Conservation (phyloP, 192 early-diverging fungal species). For the Coemansia asiatica region DNA sequence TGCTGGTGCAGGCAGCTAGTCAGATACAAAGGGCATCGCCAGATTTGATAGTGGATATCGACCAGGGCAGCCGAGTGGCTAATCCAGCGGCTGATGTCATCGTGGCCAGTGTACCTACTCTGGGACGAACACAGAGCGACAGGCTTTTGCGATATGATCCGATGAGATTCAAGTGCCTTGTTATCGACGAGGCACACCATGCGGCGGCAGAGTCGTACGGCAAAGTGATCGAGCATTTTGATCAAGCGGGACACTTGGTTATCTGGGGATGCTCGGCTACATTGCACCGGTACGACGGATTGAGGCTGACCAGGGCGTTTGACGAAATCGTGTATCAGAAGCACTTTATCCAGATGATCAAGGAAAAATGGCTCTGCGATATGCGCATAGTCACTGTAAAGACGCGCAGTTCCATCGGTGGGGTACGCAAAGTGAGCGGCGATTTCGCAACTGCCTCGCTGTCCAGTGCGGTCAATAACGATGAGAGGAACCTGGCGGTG, state of each 20-base stretch:
- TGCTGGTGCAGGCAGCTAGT: constrained; percentile 74
- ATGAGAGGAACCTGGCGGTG: constrained; percentile 61
- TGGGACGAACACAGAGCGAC: constrained; percentile 56
- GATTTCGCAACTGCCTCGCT: constrained; percentile 67
- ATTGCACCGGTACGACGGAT: constrained; percentile 78
- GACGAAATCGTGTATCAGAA: constrained; percentile 76
- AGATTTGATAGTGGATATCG: constrained; percentile 61
- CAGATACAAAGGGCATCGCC: constrained; percentile 68
- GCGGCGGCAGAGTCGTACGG: constrained; percentile 75
- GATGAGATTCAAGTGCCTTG: constrained; percentile 75
- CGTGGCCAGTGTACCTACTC: constrained; percentile 73
- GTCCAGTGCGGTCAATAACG: constrained; percentile 60
- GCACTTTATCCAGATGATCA: constrained; percentile 80
- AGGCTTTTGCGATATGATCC: constrained; percentile 72
- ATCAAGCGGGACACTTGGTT: constrained; percentile 55
- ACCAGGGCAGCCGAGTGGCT: constrained; percentile 65
- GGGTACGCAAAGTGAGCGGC: constrained; percentile 47
- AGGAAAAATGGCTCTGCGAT: constrained; percentile 71
- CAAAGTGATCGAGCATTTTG: constrained; percentile 73
- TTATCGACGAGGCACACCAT: constrained; percentile 96
- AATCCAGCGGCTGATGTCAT: constrained; percentile 68
- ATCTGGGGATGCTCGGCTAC: constrained; percentile 96
- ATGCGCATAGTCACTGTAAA: constrained; percentile 67
- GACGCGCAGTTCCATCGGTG: constrained; percentile 58
- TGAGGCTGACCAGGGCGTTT: constrained; percentile 66